Conservation (phyloP, 257 asterid genomes). For the Solanum paucissectum region DNA sequence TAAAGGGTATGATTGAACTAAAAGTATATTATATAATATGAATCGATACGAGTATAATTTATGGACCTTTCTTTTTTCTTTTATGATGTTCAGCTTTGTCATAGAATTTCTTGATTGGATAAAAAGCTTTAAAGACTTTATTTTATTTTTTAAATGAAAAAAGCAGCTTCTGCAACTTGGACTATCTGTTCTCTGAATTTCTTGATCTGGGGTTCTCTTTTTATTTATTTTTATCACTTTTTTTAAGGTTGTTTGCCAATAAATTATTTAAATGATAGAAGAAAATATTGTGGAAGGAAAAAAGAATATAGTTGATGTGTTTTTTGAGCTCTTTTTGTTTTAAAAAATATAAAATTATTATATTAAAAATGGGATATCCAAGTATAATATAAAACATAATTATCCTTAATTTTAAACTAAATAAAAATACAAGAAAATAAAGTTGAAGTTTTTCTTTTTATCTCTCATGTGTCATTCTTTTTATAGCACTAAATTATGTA, state of each 20-base stretch:
- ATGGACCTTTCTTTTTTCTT: neutral
- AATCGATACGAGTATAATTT: neutral
- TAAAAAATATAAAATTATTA: neutral
- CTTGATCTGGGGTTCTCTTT: neutral
- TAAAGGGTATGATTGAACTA: neutral
- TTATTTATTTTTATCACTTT: neutral
- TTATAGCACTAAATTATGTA: neutral
- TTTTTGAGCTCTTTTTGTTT: neutral
- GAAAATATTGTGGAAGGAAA: neutral
- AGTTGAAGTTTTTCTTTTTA: neutral
- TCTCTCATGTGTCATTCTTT: neutral
- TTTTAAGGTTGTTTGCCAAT: neutral
- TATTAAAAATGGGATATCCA: neutral
- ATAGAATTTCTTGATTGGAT: conserved; percentile 17
- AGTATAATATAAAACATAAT: neutral
- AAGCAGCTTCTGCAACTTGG: neutral
- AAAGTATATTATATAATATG: neutral
- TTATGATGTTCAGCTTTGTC: neutral
- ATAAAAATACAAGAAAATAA: neutral
- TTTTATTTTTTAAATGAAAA: neutral
- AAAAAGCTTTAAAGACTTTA: neutral
- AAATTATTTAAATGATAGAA: neutral
- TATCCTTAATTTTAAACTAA: neutral
- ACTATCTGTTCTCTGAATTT: conserved; percentile 3
- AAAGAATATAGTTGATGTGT: neutral